Base-by-base conservation (phyloP, 768 basidiomycete species). In the Lentinula raphanica region DNA sequence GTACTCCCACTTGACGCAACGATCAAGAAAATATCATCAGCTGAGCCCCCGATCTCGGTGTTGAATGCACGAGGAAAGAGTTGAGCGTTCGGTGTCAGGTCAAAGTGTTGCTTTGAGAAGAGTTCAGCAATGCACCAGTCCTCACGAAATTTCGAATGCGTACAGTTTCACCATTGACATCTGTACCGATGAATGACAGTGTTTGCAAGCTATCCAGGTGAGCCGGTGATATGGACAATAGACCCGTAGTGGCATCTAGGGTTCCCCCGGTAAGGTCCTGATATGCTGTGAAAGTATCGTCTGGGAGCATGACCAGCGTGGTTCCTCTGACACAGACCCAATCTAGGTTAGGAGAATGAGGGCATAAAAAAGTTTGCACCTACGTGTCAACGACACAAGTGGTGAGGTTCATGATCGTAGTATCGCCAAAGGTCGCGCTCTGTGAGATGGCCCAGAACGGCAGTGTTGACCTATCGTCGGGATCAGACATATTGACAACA, bases 141-240 rank as follows among this genome's bases (percentile, higher is more conserved):
- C n/a, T n/a, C n/a, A n/a, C n/a, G n/a, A n/a, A n/a, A n/a, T n/a
- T n/a, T n/a, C n/a, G n/a, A n/a, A n/a, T n/a, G n/a, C n/a, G n/a
- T n/a, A 44, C 42, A 44, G 42, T 44, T 21, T 44, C 21, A 12
- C 42, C 42, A 12, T 44, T 23, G 19, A 44, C 23, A 44, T 44
- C 42, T 9, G 42, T 44, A 21, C 42, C 42, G 7, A 44, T 72
- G 71, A 89, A 86, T 73, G 78, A 72, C 62, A 88, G 68, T 66
- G 76, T 80, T 70, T 84, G 60, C 49, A 90, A 71, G 54, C 68
- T 75, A 2, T 62, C 51, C 60, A 80, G 86, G 66, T 87, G 83
- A 6, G 75, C 60, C 2, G 69, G 32, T 0, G 82, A 84, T 56
- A 88, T 62, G 49, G 68, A 71, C 39, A 88, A 75, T 51, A 88